Evolutionary conservation across 1,284 basidiomycete genomes (phyloP), one percentile per base, ranked within the genome.

Genomic region (Malassezia caprae): DNA sequence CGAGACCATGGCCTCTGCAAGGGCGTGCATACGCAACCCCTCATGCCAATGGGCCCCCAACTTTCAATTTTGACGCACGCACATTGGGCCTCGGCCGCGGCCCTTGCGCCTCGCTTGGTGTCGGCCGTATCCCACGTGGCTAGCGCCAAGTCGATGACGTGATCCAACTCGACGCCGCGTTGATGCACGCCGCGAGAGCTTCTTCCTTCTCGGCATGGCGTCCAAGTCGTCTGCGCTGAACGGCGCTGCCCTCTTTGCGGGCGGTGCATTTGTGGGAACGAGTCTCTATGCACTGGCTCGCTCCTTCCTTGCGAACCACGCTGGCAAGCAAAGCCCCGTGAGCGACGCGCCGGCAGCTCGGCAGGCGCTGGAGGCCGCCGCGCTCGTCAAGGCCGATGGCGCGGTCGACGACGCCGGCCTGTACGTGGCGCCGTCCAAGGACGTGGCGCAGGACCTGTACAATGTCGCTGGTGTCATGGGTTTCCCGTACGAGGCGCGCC

Each of bases 391-490:
- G 27, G 15, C 31, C 8, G 39, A 23, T 12, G 42, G 21, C 24
- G 27, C 34, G 23, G 34, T 27, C 21, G 35, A 37, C 37, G 30
- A 46, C 15, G 7, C 15, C 19, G 23, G 30, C 11, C 30, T 46
- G 26, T 53, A 32, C 30, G 45, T 53, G 10, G 28, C 52, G 37
- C 47, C 51, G 12, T 5, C 32, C 8, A n/a, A 21, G 17, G 37
- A 39, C 6, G 23, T 30, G 23, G n/a, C 17, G 37, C 8, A 31
- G 30, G 34, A 46, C 26, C 26, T 45, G 19, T 56, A 56, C 41
- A 31, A 56, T 35, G 39, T 32, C 24, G 44, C 32, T 19, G 54
- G 54, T 26, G 54, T 51, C 6, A 51, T 56, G 54, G 54, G 54
- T 24, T 28, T 51, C 13, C 54, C 54, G 7, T 46, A 56, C 44